phyloP scores from a whole-genome alignment of 1,284 basidiomycete species.

The Marasmius tenuissimus region DNA sequence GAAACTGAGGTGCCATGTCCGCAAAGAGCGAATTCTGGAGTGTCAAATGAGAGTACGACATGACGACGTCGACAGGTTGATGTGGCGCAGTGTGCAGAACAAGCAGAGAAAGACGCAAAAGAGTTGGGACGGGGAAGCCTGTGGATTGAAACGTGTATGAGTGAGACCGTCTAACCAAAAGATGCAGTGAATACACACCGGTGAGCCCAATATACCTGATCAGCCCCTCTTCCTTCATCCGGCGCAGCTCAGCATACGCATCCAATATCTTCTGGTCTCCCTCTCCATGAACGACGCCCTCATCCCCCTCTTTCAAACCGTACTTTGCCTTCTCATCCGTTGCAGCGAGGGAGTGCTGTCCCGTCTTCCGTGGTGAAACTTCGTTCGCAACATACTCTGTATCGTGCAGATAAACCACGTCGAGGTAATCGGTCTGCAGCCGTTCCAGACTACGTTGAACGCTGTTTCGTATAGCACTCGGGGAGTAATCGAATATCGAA shows the following conservation, averaged over 20 bases:
- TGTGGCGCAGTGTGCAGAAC: conserved; percentile 63
- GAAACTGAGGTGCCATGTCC: conserved; percentile 63
- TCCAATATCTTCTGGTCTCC: conserved; percentile 83
- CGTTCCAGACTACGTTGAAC: conserved; percentile 74
- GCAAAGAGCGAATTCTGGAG: conserved; percentile 77
- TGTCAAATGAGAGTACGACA: conserved; percentile 87
- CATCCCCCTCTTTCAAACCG: conserved; percentile 61
- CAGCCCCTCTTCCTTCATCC: conserved; percentile 78
- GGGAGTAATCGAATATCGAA: conserved; percentile 80
- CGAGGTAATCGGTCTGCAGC: conserved; percentile 81
- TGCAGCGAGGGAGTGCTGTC: conserved; percentile 59
- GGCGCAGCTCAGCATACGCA: conserved; percentile 71
- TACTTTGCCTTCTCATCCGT: conserved; percentile 52
- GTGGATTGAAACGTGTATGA: conserved; percentile 5
- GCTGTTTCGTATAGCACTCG: conserved; percentile 66
- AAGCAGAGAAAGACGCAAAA: conserved; percentile 82
- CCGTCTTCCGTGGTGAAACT: conserved; percentile 48
- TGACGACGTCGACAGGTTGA: conserved; percentile 75
- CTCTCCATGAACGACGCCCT: conserved; percentile 61
- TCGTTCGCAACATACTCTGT: conserved; percentile 81
- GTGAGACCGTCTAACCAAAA: not conserved
- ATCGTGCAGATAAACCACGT: conserved; percentile 90
- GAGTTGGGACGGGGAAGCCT: conserved; percentile 89
- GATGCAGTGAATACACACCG: conserved; percentile 44
- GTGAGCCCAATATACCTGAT: conserved; percentile 84